These are phyloP conservation scores for Botrytis fragariae DNA, from an alignment of 2,329 filamentous ascomycete genomes.

Conservation along the genomic window DNA sequence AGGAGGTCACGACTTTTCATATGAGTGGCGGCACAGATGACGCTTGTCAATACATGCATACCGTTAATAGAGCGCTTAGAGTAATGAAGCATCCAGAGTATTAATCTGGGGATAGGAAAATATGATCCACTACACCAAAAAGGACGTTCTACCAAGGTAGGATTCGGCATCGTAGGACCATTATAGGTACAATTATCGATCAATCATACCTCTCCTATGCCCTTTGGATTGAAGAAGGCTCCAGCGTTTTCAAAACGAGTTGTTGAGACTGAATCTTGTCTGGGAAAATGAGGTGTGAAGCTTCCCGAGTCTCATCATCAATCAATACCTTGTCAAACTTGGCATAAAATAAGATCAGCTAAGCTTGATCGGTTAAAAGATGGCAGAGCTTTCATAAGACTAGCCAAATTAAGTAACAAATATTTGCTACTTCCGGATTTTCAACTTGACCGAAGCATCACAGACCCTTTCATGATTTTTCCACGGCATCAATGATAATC, in stretches of 20 bases:
- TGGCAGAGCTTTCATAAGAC: background rate
- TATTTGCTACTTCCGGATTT: background rate
- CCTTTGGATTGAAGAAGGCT: background rate
- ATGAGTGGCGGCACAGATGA: constrained; percentile 1
- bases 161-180: background rate
- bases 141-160: background rate
- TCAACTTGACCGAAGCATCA: background rate
- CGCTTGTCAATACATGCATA: background rate
- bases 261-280: constrained; percentile 12
- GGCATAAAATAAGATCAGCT: background rate
- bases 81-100: background rate
- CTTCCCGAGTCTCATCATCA: constrained; percentile 16
- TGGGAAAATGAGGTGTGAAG: constrained; percentile 17
- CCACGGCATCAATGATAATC: background rate
- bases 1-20: constrained; percentile 6
- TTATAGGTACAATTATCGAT: background rate
- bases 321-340: constrained; percentile 7
- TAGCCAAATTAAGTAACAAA: background rate
- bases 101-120: background rate
- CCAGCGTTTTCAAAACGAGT: background rate
- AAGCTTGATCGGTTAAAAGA: background rate
- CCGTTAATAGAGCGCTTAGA: background rate
- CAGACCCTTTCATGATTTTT: background rate
- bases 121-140: background rate
- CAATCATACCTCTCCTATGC: background rate